Percentiles rank a stretch among this genome's conserved stretches.
These are phyloP conservation scores for Colletotrichum sp. DNA, from an alignment of 2,329 filamentous ascomycete species.

Conservation along the genomic window DNA sequence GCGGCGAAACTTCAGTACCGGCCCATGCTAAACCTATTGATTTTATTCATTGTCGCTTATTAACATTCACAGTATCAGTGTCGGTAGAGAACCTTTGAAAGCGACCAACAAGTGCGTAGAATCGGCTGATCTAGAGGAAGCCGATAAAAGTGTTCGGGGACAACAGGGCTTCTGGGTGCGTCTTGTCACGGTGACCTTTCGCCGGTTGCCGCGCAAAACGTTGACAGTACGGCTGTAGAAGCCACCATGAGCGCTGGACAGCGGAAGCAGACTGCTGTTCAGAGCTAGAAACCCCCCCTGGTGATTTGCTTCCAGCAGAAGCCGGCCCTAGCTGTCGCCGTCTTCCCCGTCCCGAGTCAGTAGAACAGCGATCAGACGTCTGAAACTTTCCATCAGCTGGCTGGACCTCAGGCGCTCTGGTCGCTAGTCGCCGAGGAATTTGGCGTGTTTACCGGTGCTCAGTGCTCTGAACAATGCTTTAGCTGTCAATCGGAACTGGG, in stretches of 20 bases:
- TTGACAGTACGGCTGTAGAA: neutral
- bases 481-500: neutral
- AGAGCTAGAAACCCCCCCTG: neutral
- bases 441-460: neutral
- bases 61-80: fast-evolving
- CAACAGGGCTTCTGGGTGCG: neutral
- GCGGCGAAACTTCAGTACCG: neutral
- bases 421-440: neutral
- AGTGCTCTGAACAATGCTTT: neutral
- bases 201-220: neutral
- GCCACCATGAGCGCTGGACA: neutral
- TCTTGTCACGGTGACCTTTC: neutral
- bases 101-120: neutral
- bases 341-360: neutral
- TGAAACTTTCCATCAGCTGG: neutral
- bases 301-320: neutral
- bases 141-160: neutral
- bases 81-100: neutral
- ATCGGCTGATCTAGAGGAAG: neutral
- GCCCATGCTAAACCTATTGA: fast-evolving
- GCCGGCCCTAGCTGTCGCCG: neutral
- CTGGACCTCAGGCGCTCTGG: neutral
- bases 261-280: neutral
- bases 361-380: neutral
- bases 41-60: neutral